Conservation (phyloP, 192 early-diverging fungal species). For the Coemansia sp. region DNA sequence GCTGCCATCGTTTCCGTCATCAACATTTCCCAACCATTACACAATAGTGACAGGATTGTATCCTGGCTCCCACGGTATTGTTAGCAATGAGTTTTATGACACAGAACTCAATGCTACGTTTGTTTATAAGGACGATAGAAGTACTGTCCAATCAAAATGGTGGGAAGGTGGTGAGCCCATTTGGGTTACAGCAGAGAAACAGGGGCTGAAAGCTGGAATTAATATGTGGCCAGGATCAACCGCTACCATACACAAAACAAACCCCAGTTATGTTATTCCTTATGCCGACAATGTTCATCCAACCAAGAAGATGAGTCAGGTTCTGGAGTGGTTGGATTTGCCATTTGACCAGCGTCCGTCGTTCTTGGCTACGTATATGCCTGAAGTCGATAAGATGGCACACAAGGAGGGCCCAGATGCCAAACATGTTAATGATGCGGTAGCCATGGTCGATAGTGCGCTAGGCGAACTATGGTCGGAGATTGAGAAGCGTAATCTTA, state of each 20-base stretch:
- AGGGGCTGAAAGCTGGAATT: constrained; percentile 67
- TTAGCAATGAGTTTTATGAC: constrained; percentile 82
- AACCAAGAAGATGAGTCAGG: constrained; percentile 57
- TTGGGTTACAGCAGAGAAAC: constrained; percentile 82
- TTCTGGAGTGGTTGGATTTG: constrained; percentile 78
- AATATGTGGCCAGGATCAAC: constrained; percentile 90
- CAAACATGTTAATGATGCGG: constrained; percentile 58
- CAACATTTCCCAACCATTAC: constrained; percentile 95
- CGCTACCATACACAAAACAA: constrained; percentile 53
- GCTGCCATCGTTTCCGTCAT: constrained; percentile 55
- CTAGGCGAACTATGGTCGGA: constrained; percentile 61
- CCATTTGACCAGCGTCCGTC: constrained; percentile 67
- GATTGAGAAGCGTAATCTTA: constrained; percentile 61
- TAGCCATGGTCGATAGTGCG: constrained; percentile 59
- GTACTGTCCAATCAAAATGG: constrained; percentile 70
- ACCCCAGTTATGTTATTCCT: constrained; percentile 67
- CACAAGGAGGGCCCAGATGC: constrained; percentile 73
- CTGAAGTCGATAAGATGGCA: constrained; percentile 77
- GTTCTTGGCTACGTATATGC: constrained; percentile 75
- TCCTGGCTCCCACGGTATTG: constrained; percentile 89
- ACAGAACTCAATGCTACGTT: constrained; percentile 68
- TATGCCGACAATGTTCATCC: constrained; percentile 55
- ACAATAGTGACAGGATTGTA: constrained; percentile 89
- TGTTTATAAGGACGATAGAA: constrained; percentile 67
- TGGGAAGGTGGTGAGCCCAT: constrained; percentile 87